phyloP scores from a whole-genome alignment of 768 basidiomycete genomes.

The Phanerochaete carnosa region DNA sequence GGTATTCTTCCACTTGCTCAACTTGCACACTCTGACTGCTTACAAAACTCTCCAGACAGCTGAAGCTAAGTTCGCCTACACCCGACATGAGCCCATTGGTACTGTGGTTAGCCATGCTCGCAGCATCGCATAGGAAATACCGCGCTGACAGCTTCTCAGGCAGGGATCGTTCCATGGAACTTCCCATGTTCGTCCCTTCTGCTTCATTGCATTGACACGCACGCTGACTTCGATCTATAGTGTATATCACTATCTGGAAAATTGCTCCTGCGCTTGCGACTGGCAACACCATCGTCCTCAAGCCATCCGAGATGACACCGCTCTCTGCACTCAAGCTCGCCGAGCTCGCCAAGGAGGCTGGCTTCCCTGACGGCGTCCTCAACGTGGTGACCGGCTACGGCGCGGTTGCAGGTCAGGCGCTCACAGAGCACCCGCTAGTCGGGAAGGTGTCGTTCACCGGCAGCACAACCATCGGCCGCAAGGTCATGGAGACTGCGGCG shows the following conservation, averaged over 20 bases:
- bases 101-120: conserved; percentile 33
- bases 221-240: conserved; percentile 14
- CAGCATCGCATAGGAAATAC: not conserved
- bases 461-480: conserved; percentile 74
- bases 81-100: conserved; percentile 63
- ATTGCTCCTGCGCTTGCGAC: conserved; percentile 72
- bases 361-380: conserved; percentile 74
- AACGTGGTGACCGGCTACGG: conserved; percentile 79
- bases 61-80: conserved; percentile 59
- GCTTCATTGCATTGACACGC: not conserved
- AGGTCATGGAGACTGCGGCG: conserved; percentile 75
- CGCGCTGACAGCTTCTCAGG: conserved; percentile 1
- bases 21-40: not conserved
- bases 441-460: conserved; percentile 81
- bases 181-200: conserved; percentile 41
- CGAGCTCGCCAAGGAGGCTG: conserved; percentile 62
- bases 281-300: conserved; percentile 75
- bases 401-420: conserved; percentile 62
- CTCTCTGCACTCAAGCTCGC: conserved; percentile 53
- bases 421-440: conserved; percentile 60
- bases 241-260: conserved; percentile 72
- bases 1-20: not conserved
- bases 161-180: conserved; percentile 68
- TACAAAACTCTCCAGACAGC: conserved; percentile 31
- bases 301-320: conserved; percentile 80